Base-by-base conservation (phyloP, 805 yeast species). In the Maudiozyma barnettii region DNA sequence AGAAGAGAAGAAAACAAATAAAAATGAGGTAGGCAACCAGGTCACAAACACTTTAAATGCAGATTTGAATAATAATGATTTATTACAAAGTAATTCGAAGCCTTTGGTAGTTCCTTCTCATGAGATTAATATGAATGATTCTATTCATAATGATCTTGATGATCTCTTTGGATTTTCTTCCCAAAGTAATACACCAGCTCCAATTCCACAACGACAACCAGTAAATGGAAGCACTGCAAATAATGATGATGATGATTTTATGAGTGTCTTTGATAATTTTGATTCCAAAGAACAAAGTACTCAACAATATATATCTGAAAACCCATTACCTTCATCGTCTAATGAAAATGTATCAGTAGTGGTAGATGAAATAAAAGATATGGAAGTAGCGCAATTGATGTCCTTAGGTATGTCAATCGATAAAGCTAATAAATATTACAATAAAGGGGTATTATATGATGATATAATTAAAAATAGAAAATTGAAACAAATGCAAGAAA, bases 301-400 rank as follows among this genome's bases (percentile, higher is more conserved):
- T 14, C 7, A 37, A 29, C 33, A 36, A 37, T 6, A 5, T 23
- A 23, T 8, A 23, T 8, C 8, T 5, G 8, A 23, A 5, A 8
- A 23, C 5, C 8, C n/a, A 31, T 31, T n/a, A 7, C 36, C 36
- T 29, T 10, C 10, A 20, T 12, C 30, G 5, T 4, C 13, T 21
- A 20, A 39, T 39, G 43, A 12, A 22, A 21, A 26, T 19, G 51
- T 44, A 9, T 45, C 41, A 26, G 45, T 59, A 5, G 60, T 59
- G 4, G 60, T 61, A 3, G 67, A 64, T 47, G 67, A 64, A 44
- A 61, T 61, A 2, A 59, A 51, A 44, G 68, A 64, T 49, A 61
- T 63, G 66, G 67, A 64, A 47, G 54, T 64, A 10, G 67, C 68
- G 1, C 55, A 51, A 44, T 44, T 64, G 41, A 64, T 64, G 68